Evolutionary conservation across 768 basidiomycete genomes (phyloP).

Genomic region (Mycena alexandri): DNA sequence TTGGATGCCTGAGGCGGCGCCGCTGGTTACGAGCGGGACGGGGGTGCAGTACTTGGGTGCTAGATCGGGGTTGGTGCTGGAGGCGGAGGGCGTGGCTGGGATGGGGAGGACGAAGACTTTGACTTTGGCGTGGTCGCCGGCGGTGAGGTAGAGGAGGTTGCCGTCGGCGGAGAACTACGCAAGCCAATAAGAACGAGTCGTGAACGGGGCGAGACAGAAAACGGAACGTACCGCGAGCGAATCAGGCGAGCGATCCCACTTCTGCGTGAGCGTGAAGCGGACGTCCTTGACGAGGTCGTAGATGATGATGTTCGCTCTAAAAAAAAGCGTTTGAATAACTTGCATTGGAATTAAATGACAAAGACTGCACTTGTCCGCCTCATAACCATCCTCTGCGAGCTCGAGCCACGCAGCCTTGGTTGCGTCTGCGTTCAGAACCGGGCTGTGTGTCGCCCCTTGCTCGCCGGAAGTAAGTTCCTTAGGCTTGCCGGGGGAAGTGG

Average conservation of each 20-base stretch:
- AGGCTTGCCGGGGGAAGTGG: constrained; percentile 63
- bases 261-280: constrained; percentile 79
- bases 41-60: constrained; percentile 65
- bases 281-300: constrained; percentile 79
- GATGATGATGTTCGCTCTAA: constrained; percentile 81
- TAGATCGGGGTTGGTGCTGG: constrained; percentile 66
- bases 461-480: constrained; percentile 83
- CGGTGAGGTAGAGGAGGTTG: constrained; percentile 76
- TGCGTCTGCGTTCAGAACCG: constrained; percentile 75
- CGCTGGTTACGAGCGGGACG: constrained; percentile 67
- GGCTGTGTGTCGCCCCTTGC: constrained; percentile 86
- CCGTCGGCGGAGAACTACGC: constrained; percentile 82
- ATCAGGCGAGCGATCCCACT: constrained; percentile 88
- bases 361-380: constrained; percentile 76
- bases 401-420: constrained; percentile 90
- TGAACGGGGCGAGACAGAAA: not conserved
- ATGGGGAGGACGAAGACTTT: constrained; percentile 81
- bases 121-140: constrained; percentile 81
- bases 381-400: constrained; percentile 89
- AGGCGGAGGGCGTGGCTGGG: constrained; percentile 69
- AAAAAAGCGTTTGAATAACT: not conserved
- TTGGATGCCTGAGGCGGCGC: constrained; percentile 73
- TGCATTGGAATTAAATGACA: not conserved
- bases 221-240: constrained; percentile 66
- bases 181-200: not conserved